phyloP scores from a whole-genome alignment of 2,329 filamentous ascomycete species.

The Penicillium sp. region DNA sequence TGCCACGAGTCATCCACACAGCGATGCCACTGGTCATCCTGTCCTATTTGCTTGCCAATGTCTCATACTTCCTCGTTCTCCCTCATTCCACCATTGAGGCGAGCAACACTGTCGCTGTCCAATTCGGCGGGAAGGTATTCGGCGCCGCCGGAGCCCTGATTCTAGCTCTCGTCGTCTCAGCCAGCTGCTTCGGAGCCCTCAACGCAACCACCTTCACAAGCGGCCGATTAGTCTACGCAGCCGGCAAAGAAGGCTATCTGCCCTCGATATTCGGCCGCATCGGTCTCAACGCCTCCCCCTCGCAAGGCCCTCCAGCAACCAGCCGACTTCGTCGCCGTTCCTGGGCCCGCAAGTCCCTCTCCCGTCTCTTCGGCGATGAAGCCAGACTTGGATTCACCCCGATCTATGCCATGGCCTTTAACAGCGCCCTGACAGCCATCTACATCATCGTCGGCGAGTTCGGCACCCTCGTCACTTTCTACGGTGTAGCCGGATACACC shows the following conservation, averaged over 20 bases:
- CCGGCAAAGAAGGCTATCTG: conserved; percentile 89
- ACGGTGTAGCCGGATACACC: conserved; percentile 90
- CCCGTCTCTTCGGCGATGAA: conserved; percentile 62
- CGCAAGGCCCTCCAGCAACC: conserved; percentile 18
- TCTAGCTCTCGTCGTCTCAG: conserved; percentile 78
- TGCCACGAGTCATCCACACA: conserved; percentile 90
- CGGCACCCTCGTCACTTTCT: conserved; percentile 84
- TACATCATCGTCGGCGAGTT: conserved; percentile 89
- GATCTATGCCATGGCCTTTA: conserved; percentile 81
- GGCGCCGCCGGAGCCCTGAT: conserved; percentile 72
- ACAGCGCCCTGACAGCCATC: conserved; percentile 59
- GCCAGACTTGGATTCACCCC: conserved; percentile 83
- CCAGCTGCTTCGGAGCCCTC: conserved; percentile 85
- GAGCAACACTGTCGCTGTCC: conserved; percentile 89
- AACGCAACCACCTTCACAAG: conserved; percentile 93
- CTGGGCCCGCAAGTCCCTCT: conserved; percentile 52
- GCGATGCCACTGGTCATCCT: conserved; percentile 90
- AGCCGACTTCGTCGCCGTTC: conserved; percentile 39
- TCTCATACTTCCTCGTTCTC: conserved; percentile 89
- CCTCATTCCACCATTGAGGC: conserved; percentile 70
- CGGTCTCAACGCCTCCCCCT: conserved; percentile 49
- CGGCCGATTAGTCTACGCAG: conserved; percentile 82
- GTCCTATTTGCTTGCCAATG: conserved; percentile 80
- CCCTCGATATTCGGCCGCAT: conserved; percentile 74
- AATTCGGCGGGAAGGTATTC: conserved; percentile 84